Conservation (phyloP, 345 rosid genomes). For the Hypericum androsaemum region DNA sequence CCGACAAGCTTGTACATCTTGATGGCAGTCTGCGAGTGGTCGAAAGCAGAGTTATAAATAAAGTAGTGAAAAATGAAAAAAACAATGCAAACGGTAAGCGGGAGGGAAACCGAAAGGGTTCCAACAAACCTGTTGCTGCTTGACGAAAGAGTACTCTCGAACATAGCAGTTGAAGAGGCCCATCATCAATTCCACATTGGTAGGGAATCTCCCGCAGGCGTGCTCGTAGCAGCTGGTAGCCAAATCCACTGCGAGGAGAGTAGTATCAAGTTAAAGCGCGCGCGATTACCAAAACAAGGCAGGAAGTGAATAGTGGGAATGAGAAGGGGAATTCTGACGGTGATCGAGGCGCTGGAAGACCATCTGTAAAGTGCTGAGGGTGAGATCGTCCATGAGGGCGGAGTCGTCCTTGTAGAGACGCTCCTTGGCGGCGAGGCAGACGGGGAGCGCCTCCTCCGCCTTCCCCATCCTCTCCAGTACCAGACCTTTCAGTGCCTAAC, state of each 20-base stretch:
- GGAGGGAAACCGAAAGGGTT: neutral
- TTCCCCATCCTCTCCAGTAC: constrained; percentile 88
- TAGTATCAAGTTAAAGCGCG: neutral
- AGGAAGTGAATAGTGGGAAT: neutral
- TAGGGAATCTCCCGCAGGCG: constrained; percentile 68
- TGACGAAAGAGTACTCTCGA: constrained; percentile 86
- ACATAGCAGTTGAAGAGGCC: constrained; percentile 96
- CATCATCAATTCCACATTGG: constrained; percentile 84
- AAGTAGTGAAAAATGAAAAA: neutral
- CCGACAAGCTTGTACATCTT: constrained; percentile 91
- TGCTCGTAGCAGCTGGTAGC: constrained; percentile 89
- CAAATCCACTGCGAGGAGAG: constrained; percentile 55
- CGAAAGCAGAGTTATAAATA: constrained; percentile 12
- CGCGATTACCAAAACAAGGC: neutral
- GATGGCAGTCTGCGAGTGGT: constrained; percentile 72
- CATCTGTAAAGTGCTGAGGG: constrained; percentile 87
- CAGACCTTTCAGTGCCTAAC: constrained; percentile 77
- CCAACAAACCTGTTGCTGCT: constrained; percentile 85
- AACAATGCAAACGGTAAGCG: neutral
- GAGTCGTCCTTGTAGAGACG: constrained; percentile 60
- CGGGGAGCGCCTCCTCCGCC: constrained; percentile 54
- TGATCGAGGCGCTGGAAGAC: constrained; percentile 94
- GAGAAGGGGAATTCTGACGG: constrained; percentile 37
- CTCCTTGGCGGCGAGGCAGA: constrained; percentile 69
- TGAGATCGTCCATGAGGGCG: constrained; percentile 81